Base-by-base conservation (phyloP, 2,329 filamentous ascomycete species). In the Helminthosporium solani region DNA sequence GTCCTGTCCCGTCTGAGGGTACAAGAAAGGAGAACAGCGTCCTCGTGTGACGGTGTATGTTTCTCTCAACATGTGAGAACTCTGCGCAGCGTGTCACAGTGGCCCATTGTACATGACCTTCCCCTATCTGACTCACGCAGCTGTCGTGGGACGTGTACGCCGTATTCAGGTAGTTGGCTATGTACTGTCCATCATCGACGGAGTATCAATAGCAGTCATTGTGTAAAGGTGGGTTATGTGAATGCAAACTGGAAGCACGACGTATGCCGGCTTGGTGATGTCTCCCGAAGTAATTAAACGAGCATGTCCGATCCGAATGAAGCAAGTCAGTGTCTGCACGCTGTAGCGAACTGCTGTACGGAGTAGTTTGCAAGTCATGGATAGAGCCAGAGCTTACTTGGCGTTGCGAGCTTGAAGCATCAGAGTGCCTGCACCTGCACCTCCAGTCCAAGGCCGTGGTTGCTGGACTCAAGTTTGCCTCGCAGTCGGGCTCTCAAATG, bases 11-110 rank as follows among this genome's bases (percentile, higher is more conserved):
- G 23, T 25, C 23, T 25, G 23, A 25, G 23, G n/a, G 21, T 16
- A 7, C 34, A 12, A 30, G 40, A 42, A 47, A 53, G 58, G 54
- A 63, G 58, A 58, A 58, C 45, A 52, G 59, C 60, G 60, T n/a
- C 60, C 56, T 40, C 34, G 46, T 56, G 47, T 51, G 53, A 49
- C 40, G 28, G 19, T n/a, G n/a, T n/a, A n/a, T n/a, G n/a, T 20
- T 35, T 30, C 53, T 44, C 31, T 42, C 40, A 45, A 42, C 39
- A 23, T 7, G 30, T 28, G 38, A 27, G n/a, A 19, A 39, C 3
- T 37, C 42, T 54, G 39, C 40, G 16, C 43, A 35, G 40, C 11
- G 40, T 44, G 27, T 25, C 20, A 20, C 31, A 19, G 42, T 41
- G 44, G 16, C 38, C 20, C 44, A 39, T 28, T 38, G 35, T 55